Base-by-base conservation (phyloP, 2,329 filamentous ascomycete genomes). In the Neonectria magnoliae region DNA sequence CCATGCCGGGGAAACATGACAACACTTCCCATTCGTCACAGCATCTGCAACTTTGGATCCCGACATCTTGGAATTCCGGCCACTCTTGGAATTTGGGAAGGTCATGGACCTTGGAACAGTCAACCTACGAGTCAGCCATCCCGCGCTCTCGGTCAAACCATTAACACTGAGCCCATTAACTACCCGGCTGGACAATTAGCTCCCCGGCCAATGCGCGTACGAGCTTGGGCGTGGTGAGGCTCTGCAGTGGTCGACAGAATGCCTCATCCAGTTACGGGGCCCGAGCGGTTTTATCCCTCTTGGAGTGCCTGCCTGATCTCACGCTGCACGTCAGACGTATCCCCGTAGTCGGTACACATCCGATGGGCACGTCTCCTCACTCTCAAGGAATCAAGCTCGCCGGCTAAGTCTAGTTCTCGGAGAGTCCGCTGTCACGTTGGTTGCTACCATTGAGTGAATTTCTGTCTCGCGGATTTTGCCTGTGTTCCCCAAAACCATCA, bases 241-340 rank as follows among this genome's bases (percentile, higher is more conserved):
- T 62, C 55, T 59, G 55, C 50, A n/a, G 36, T 25, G 36, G 45
- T 55, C 29, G 38, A 45, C 18, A 18, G 41, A 27, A 18, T 51
- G n/a, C 27, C 18, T 52, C 50, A 53, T 29, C 51, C 38, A 61
- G 38, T 50, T 22, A 36, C 29, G 16, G 18, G 33, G 20, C 31
- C 5, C 14, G 31, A 25, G 13, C 16, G 33, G 3, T 45, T 27
- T 48, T 42, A 55, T 53, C 42, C 33, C 25, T 54, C 14, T 27
- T 16, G n/a, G 36, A 27, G 14, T 52, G 51, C 47, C 63, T 65
- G 63, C 63, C 59, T 63, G 63, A 62, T 66, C 48, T n/a, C 55
- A 66, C 54, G 25, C 59, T 66, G 63, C 63, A 56, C 20, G 59
- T 65, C 59, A 65, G 62, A 62, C 56, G 33, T 47, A 38, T 48